These are phyloP conservation scores for Umbelopsis sp. DNA, from an alignment of 192 early-diverging fungal species.

Conservation along the genomic window DNA sequence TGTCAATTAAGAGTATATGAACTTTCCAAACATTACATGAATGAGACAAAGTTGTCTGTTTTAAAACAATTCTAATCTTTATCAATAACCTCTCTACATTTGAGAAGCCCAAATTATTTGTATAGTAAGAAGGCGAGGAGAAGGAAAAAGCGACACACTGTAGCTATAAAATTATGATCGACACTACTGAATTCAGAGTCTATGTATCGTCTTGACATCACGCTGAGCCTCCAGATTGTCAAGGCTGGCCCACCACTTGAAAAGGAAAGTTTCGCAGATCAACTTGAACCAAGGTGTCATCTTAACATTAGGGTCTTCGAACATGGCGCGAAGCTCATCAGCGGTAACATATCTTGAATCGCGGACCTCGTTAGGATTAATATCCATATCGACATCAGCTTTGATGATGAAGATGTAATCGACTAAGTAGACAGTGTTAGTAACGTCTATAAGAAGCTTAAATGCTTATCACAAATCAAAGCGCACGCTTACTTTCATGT, in stretches of 20 bases:
- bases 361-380: slow-evolving; percentile 93
- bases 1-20: too few relatives aligned
- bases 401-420: slow-evolving; percentile 94
- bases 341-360: slow-evolving; percentile 79
- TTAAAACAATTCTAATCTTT: too few relatives aligned
- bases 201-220: slow-evolving; percentile 73
- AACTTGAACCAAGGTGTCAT: slow-evolving; percentile 97
- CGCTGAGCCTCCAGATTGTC: slow-evolving; percentile 64
- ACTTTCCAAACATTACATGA: too few relatives aligned
- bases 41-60: too few relatives aligned
- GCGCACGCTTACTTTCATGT: slow-evolving; percentile 69
- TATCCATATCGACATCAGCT: slow-evolving; percentile 70
- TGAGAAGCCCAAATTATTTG: too few relatives aligned
- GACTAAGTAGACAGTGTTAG: slow-evolving; percentile 45
- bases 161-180: not conserved
- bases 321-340: slow-evolving; percentile 79
- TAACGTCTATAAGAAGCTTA: not conserved
- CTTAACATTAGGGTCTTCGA: slow-evolving; percentile 63
- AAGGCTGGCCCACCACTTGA: slow-evolving; percentile 94
- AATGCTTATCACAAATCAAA: not conserved
- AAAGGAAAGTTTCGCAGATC: slow-evolving; percentile 91
- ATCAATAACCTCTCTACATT: too few relatives aligned
- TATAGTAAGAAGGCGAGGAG: too few relatives aligned
- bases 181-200: slow-evolving; percentile 42
- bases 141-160: too few relatives aligned